These are phyloP conservation scores for Prunus padus DNA, from an alignment of 306 rosid species.

Conservation along the genomic window DNA sequence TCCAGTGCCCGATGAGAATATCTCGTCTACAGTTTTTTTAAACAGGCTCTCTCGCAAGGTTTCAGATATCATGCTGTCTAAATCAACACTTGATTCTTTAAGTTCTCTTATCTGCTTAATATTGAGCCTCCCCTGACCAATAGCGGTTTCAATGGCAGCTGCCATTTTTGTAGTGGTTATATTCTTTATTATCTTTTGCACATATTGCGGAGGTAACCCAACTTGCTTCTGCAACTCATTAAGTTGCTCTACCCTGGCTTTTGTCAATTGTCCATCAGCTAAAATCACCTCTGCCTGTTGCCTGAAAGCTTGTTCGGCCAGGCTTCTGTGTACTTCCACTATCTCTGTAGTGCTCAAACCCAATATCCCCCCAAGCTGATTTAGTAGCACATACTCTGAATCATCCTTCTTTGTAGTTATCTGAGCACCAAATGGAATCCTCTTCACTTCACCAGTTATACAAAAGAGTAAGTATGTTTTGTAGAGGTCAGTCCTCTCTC, in stretches of 20 bases:
- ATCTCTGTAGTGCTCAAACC: slow-evolving; percentile 74
- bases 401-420: slow-evolving; percentile 82
- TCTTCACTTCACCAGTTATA: slow-evolving; percentile 82
- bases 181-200: slow-evolving; percentile 89
- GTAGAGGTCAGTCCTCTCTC: slow-evolving; percentile 87
- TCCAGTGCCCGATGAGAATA: slow-evolving; percentile 97
- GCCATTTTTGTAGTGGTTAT: slow-evolving; percentile 95
- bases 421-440: slow-evolving; percentile 76
- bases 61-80: slow-evolving; percentile 88
- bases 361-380: slow-evolving; percentile 85
- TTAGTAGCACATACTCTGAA: slow-evolving; percentile 71
- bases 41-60: slow-evolving; percentile 80
- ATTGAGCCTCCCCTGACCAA: slow-evolving; percentile 81
- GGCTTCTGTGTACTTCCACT: slow-evolving; percentile 80
- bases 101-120: slow-evolving; percentile 96
- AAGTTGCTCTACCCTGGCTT: slow-evolving; percentile 86
- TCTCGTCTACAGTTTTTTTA: slow-evolving; percentile 85
- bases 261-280: slow-evolving; percentile 95
- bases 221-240: slow-evolving; percentile 75
- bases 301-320: slow-evolving; percentile 93
- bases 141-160: slow-evolving; percentile 90
- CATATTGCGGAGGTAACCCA: slow-evolving; percentile 82
- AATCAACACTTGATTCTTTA: slow-evolving; percentile 74
- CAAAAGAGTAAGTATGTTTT: slow-evolving; percentile 83
- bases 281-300: slow-evolving; percentile 92